Evolutionary conservation across 2,329 filamentous ascomycete species (phyloP), one percentile per base, ranked within the genome.

Genomic region (Calonectria leucothoes): DNA sequence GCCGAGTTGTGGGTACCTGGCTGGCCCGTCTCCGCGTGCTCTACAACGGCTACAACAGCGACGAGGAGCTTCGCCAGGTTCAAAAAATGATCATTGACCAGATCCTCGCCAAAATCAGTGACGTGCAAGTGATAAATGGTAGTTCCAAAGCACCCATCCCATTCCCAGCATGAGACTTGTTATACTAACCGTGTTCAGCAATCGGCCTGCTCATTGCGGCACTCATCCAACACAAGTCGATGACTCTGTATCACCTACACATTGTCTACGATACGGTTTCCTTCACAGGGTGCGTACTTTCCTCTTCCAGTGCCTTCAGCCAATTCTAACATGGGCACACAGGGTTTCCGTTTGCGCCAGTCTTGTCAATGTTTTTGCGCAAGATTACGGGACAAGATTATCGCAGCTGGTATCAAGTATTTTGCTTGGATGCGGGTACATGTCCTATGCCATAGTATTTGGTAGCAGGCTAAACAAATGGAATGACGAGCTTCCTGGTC

Each of bases 61-160:
- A 61, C 8, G 55, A 10, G 35, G 35, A 25, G 23, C 55, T 61
- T 14, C 55, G 55, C 5, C 14, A 37, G n/a, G 33, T 61, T 39
- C 55, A 61, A 39, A 61, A 61, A 37, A 39, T 23, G 4, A 35
- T 61, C 14, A 61, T 61, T 11, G 55, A 61, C 33, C 31, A 61
- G 15, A 61, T 61, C 6, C 55, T 61, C 6, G 55, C 55, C 4
- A 61, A 61, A 23, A 61, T 61, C 39, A 37, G 33, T 14, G 55
- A 61, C 14, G 35, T 61, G 23, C 55, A 61, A 39, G 55, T 61
- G 17, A 61, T 61, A n/a, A 61, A 61, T 35, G 55, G 55, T 61
- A 12, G 20, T 33, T 14, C 6, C 8, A n/a, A 11, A 45, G n/a
- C 10, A 45, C 11, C 12, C n/a, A 61, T 27, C 14, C 8, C 1